Evolutionary conservation across 2,329 filamentous ascomycete genomes (phyloP).

Genomic region (Salinomyces thailandicus): DNA sequence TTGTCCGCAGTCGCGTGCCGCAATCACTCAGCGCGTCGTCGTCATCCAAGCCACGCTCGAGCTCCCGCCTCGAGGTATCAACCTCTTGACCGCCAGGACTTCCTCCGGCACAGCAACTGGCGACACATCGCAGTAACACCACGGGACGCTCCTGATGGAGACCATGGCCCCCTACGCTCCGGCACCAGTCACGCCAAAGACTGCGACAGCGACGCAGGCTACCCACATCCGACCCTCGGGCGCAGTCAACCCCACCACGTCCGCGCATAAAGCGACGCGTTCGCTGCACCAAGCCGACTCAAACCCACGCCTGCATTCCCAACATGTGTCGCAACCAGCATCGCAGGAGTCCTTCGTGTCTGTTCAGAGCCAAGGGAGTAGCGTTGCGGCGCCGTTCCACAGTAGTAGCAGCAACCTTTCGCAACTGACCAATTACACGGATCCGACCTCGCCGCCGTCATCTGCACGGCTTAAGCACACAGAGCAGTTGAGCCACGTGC

Average conservation of each 20-base stretch:
- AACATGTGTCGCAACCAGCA: slow-evolving; percentile 19
- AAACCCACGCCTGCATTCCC: slow-evolving; percentile 9
- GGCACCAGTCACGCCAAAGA: slow-evolving; percentile 7
- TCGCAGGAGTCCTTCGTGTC: slow-evolving; percentile 23
- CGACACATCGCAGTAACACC: too few relatives aligned
- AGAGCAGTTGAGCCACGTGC: background rate
- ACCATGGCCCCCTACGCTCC: slow-evolving; percentile 6
- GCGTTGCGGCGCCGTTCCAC: slow-evolving; percentile 10
- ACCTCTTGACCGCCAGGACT: too few relatives aligned
- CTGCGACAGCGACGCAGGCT: slow-evolving; percentile 8
- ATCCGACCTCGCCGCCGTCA: slow-evolving; percentile 19
- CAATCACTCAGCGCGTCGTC: too few relatives aligned
- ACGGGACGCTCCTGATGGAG: slow-evolving; percentile 10
- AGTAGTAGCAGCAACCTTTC: slow-evolving; percentile 20
- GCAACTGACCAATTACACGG: slow-evolving; percentile 23
- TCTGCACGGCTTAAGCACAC: slow-evolving; percentile 1
- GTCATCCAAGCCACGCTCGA: too few relatives aligned
- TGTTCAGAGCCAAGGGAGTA: slow-evolving; percentile 17
- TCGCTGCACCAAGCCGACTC: slow-evolving; percentile 8
- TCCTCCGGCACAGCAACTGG: background rate
- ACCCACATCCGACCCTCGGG: slow-evolving; percentile 8
- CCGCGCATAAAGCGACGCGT: slow-evolving; percentile 17
- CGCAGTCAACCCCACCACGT: slow-evolving; percentile 5
- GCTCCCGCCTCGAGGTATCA: too few relatives aligned
- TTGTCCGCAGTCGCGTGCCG: too few relatives aligned